These are phyloP conservation scores for Hypoxylon fragiforme DNA, from an alignment of 495 filamentous ascomycete species.

Conservation along the genomic window DNA sequence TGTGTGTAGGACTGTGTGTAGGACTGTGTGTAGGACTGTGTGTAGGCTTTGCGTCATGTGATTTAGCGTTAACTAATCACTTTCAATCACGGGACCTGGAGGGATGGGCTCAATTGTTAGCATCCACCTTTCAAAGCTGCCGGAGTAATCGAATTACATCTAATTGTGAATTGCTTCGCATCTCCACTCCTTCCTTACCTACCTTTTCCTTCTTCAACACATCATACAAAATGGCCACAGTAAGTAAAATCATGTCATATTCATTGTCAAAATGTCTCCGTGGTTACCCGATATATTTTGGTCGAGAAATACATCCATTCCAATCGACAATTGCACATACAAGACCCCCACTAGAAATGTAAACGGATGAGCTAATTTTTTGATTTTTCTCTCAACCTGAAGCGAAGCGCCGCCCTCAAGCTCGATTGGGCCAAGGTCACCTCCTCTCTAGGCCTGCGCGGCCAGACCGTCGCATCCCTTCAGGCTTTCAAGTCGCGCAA, in stretches of 20 bases:
- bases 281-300: too few species aligned
- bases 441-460: slow-evolving; percentile 90
- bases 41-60: too few species aligned
- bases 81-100: slow-evolving; percentile 29
- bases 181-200: slow-evolving; percentile 50
- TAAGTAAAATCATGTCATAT: slow-evolving; percentile 56
- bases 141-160: slow-evolving; percentile 38
- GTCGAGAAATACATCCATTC: too few species aligned
- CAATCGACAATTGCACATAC: too few species aligned
- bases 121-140: slow-evolving; percentile 12
- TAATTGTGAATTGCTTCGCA: slow-evolving; percentile 38
- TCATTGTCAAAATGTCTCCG: too few species aligned
- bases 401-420: slow-evolving; percentile 98
- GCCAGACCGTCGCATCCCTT: slow-evolving; percentile 86
- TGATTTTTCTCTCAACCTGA: slow-evolving; percentile 37
- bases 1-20: too few species aligned
- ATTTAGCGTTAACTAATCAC: too few species aligned
- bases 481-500: slow-evolving; percentile 99
- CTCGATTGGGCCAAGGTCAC: slow-evolving; percentile 96
- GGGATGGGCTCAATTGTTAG: too few species aligned
- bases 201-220: slow-evolving; percentile 44
- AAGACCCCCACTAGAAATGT: too few species aligned
- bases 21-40: too few species aligned
- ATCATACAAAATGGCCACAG: slow-evolving; percentile 82
- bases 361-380: slow-evolving; percentile 54